Conservation (phyloP, 768 basidiomycete genomes). For the Lactarius sanguifluus region DNA sequence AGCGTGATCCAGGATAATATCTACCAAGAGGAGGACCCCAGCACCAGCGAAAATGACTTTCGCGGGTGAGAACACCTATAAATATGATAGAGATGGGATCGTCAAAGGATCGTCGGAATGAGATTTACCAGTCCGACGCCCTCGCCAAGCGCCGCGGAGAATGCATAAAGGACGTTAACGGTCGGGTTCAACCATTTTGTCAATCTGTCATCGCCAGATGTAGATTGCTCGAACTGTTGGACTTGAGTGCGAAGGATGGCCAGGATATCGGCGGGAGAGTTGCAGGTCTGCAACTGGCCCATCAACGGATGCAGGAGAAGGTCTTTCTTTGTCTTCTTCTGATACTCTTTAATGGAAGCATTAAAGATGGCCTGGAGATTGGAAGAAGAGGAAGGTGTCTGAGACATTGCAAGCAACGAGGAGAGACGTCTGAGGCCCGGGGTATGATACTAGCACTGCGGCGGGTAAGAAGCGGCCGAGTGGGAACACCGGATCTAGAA, state of each 20-base stretch:
- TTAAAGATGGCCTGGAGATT: neutral
- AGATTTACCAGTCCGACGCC: neutral
- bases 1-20: neutral
- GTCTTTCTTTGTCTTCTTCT: neutral
- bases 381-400: neutral
- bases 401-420: neutral
- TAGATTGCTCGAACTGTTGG: neutral
- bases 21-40: neutral
- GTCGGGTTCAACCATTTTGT: neutral
- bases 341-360: neutral
- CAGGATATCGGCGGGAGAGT: neutral
- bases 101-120: neutral
- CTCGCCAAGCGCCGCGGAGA: neutral
- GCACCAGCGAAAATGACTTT: neutral
- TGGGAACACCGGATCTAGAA: no score
- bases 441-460: neutral
- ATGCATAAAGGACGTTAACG: neutral
- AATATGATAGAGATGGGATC: neutral
- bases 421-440: neutral
- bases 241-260: neutral
- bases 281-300: neutral
- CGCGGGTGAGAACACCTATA: neutral
- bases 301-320: neutral
- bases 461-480: no score
- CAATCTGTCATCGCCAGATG: neutral